Conservation (phyloP, 257 asterid species). For the Lithospermum erythrorhizon region DNA sequence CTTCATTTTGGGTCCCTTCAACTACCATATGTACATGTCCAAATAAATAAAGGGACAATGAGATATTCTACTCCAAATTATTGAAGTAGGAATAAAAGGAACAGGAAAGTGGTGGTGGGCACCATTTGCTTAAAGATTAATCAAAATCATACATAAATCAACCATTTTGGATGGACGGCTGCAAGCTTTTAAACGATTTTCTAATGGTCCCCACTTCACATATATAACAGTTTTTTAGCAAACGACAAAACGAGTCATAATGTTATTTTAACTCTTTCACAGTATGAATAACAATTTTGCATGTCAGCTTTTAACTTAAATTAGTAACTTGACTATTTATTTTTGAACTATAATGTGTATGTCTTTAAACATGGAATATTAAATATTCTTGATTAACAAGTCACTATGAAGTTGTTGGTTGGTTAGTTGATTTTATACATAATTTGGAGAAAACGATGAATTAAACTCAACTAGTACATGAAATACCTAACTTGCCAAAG, state of each 20-base stretch:
- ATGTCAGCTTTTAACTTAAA: background rate
- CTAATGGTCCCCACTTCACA: background rate
- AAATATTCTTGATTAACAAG: no score
- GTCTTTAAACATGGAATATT: background rate
- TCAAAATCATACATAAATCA: background rate
- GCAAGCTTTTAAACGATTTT: conserved; percentile 2
- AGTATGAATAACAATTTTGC: background rate
- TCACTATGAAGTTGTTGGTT: background rate
- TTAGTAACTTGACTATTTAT: background rate
- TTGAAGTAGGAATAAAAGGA: no score
- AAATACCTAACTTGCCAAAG: no score
- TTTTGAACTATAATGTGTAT: background rate
- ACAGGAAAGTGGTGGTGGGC: background rate
- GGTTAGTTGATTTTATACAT: no score
- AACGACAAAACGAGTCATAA: background rate
- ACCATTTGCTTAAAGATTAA: background rate
- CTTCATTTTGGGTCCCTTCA: no score
- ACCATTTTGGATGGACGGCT: conserved; percentile 10
- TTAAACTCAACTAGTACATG: no score
- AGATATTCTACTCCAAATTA: no score
- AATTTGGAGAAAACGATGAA: no score
- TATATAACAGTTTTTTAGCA: background rate
- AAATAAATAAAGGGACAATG: no score
- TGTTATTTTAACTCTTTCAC: background rate
- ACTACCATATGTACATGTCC: no score